Percentiles rank a stretch among this genome's conserved stretches.
Evolutionary conservation across 305 asterid genomes (phyloP).

Genomic region (Lippia alba): DNA sequence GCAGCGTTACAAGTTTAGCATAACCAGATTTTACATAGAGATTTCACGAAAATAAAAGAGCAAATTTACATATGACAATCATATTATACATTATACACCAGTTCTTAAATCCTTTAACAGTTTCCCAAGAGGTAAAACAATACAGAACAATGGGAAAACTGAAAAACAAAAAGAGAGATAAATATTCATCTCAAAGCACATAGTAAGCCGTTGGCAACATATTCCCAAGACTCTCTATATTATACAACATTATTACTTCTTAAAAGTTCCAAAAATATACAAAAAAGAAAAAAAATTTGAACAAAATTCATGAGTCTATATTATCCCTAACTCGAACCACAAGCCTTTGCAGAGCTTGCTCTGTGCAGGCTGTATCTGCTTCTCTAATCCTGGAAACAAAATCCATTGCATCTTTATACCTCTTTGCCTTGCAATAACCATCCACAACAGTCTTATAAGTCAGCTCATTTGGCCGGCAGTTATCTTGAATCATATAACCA

Average conservation of each 20-base stretch:
- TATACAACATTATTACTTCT: not conserved
- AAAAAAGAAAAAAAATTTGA: not conserved
- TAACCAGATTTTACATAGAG: too few species aligned
- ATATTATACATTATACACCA: too few species aligned
- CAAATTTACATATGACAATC: too few species aligned
- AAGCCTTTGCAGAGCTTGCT: slow-evolving; percentile 67
- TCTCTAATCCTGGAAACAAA: slow-evolving; percentile 63
- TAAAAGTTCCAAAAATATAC: slow-evolving; percentile 20
- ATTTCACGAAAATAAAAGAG: too few species aligned
- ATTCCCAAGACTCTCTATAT: slow-evolving; percentile 1
- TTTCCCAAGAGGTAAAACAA: too few species aligned
- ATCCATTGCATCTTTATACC: slow-evolving; percentile 72
- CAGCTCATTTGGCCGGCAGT: slow-evolving; percentile 85
- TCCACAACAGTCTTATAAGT: slow-evolving; percentile 78
- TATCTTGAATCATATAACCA: slow-evolving; percentile 75
- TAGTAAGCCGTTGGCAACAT: not conserved
- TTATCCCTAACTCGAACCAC: slow-evolving; percentile 63
- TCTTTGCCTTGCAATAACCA: slow-evolving; percentile 85
- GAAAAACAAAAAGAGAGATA: too few species aligned
- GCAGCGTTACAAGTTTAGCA: too few species aligned
- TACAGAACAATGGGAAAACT: too few species aligned
- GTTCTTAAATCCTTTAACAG: too few species aligned
- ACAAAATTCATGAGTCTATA: slow-evolving; percentile 54
- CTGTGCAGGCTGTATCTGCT: slow-evolving; percentile 54
- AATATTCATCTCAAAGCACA: not conserved